These are phyloP conservation scores for Solanum megistacrolobum DNA, from an alignment of 257 asterid genomes.

Conservation along the genomic window DNA sequence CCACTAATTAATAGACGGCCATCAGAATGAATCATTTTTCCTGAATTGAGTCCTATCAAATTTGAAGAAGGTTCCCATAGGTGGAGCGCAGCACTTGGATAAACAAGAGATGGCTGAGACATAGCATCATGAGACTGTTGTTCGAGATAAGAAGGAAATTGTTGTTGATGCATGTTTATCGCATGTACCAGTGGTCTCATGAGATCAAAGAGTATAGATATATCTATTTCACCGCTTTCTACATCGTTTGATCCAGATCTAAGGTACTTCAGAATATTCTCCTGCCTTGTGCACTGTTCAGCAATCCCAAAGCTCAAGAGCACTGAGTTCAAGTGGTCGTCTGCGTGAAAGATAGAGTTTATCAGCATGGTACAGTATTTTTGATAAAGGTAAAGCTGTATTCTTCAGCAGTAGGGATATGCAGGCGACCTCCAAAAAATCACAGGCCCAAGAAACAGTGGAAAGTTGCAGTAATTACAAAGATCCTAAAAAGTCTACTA, in stretches of 20 bases:
- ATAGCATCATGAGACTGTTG: constrained; percentile 16
- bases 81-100: constrained; percentile 42
- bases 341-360: constrained; percentile 19
- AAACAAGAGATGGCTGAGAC: constrained; percentile 34
- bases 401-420: not conserved
- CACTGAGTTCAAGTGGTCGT: constrained; percentile 22
- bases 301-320: constrained; percentile 51
- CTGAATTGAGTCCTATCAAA: constrained; percentile 7
- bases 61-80: constrained; percentile 30
- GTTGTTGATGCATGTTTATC: constrained; percentile 24
- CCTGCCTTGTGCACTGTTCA: constrained; percentile 45
- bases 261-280: constrained; percentile 49
- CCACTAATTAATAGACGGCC: constrained; percentile 16
- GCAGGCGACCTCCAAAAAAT: not conserved
- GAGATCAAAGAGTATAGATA: constrained; percentile 31
- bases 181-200: constrained; percentile 31
- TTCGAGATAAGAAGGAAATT: constrained; percentile 15
- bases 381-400: not conserved
- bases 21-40: constrained; percentile 13
- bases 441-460: not conserved
- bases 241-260: constrained; percentile 42
- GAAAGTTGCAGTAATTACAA: not conserved
- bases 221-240: constrained; percentile 28
- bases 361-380: not conserved
- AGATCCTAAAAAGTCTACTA: not conserved